Evolutionary conservation across 2,329 filamentous ascomycete species (phyloP).

Genomic region (Hysterium pulicare): DNA sequence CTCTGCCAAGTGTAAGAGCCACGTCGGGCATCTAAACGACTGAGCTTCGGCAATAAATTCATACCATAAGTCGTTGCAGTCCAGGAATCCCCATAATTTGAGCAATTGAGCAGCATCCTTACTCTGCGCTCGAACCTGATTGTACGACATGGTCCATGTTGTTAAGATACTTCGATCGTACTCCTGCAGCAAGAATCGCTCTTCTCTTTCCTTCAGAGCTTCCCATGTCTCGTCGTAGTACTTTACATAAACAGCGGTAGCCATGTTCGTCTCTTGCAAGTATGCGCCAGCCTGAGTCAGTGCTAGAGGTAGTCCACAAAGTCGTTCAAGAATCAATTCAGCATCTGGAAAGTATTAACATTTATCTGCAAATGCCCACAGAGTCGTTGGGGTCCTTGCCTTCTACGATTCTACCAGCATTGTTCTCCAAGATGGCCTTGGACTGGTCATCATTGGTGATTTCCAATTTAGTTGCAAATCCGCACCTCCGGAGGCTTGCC

Average conservation of each 20-base stretch:
- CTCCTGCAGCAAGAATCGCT: constrained; percentile 7
- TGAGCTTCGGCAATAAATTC: constrained; percentile 16
- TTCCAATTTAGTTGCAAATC: constrained; percentile 26
- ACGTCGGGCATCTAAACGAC: constrained; percentile 5
- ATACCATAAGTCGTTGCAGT: constrained; percentile 25
- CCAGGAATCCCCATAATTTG: constrained; percentile 25
- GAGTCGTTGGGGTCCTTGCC: too few species aligned
- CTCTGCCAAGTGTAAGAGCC: constrained; percentile 11
- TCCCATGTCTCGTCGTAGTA: constrained; percentile 8
- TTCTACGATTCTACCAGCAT: constrained; percentile 14
- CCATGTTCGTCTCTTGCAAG: constrained; percentile 11
- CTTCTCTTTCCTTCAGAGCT: constrained; percentile 6
- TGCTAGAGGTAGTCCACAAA: constrained; percentile 27
- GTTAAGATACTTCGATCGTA: constrained; percentile 24
- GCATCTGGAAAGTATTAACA: constrained; percentile 5
- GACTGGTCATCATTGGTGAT: constrained; percentile 18
- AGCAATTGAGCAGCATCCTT: constrained; percentile 21
- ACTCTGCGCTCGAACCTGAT: constrained; percentile 20
- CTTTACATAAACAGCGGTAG: constrained; percentile 23
- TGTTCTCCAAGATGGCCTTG: constrained; percentile 24
- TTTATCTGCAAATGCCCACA: too few species aligned
- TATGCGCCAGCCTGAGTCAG: constrained; percentile 26
- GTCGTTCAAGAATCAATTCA: constrained; percentile 17
- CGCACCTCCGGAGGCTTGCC: constrained; percentile 13
- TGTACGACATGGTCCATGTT: constrained; percentile 31